Percentiles rank a stretch among this genome's conserved stretches.
Evolutionary conservation across 78 protist species (phyloP).

Genomic region (Dictyostelium capitatum): DNA sequence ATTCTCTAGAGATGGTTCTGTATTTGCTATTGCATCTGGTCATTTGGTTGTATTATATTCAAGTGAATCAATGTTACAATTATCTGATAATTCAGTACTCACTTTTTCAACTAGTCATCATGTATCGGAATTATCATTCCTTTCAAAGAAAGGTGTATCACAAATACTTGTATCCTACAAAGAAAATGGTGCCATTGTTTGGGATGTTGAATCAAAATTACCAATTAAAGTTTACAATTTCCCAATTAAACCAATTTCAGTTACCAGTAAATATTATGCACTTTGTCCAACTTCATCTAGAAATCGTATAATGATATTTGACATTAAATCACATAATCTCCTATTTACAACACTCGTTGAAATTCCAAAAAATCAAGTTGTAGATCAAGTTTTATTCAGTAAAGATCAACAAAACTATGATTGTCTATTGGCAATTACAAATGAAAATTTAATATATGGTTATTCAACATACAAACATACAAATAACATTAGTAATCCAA

Average conservation of each 20-base stretch:
- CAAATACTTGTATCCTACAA: neutral
- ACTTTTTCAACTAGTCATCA: neutral
- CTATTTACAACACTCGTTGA: neutral
- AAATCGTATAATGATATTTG: slow-evolving; percentile 17
- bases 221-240: slow-evolving; percentile 16
- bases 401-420: slow-evolving; percentile 22
- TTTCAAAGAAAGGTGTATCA: neutral
- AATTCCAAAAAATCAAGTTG: neutral
- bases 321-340: neutral
- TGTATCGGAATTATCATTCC: neutral
- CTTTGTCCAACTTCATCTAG: neutral
- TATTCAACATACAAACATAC: slow-evolving; percentile 17
- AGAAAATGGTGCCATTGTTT: neutral
- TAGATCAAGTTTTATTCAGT: slow-evolving; percentile 18
- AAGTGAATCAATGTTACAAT: neutral
- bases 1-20: slow-evolving; percentile 52
- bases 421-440: neutral
- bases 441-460: slow-evolving; percentile 3
- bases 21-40: slow-evolving; percentile 25
- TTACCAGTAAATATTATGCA: neutral
- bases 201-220: slow-evolving; percentile 24
- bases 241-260: neutral
- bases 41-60: slow-evolving; percentile 21
- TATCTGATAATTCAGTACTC: neutral
- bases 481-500: neutral